Percentiles rank a stretch among this genome's conserved stretches.
Conservation (phyloP, 306 rosid genomes). For the Cicer pinnatifidum region DNA sequence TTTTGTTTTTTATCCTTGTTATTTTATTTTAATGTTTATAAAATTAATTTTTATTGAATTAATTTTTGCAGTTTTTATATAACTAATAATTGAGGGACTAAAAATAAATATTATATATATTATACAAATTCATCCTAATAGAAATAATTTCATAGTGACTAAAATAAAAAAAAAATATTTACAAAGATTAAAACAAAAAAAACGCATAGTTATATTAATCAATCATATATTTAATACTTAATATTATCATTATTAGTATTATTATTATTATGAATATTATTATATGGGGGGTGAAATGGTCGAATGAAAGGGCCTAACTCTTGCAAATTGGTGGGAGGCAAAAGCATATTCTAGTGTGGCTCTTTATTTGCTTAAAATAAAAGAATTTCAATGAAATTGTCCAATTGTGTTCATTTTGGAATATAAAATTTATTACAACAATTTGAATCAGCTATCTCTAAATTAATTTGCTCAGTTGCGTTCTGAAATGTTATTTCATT, state of each 20-base stretch:
- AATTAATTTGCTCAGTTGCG: not conserved
- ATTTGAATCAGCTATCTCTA: not conserved
- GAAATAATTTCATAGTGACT: too few species aligned
- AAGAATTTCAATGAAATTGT: not conserved
- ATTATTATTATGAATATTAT: not conserved
- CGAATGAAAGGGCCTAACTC: not conserved
- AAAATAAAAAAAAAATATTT: too few species aligned
- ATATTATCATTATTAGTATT: not conserved
- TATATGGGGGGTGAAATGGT: not conserved
- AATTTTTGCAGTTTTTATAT: too few species aligned
- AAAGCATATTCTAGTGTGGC: not conserved
- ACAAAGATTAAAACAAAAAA: too few species aligned
- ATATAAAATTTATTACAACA: not conserved
- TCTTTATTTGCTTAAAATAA: not conserved
- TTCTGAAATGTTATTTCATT: not conserved
- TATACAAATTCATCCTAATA: too few species aligned
- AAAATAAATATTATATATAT: too few species aligned
- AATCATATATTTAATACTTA: too few species aligned
- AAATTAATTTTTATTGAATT: too few species aligned
- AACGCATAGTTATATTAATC: too few species aligned
- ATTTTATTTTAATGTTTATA: too few species aligned
- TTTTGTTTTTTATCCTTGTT: too few species aligned
- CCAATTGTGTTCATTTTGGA: not conserved
- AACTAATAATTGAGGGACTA: too few species aligned
- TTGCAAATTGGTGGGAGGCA: not conserved